A percentile compares a stretch with the other conserved stretches of the same genome.
These are phyloP conservation scores for Ganoderma lucidum DNA, from an alignment of 1,284 basidiomycete species.

Conservation along the genomic window DNA sequence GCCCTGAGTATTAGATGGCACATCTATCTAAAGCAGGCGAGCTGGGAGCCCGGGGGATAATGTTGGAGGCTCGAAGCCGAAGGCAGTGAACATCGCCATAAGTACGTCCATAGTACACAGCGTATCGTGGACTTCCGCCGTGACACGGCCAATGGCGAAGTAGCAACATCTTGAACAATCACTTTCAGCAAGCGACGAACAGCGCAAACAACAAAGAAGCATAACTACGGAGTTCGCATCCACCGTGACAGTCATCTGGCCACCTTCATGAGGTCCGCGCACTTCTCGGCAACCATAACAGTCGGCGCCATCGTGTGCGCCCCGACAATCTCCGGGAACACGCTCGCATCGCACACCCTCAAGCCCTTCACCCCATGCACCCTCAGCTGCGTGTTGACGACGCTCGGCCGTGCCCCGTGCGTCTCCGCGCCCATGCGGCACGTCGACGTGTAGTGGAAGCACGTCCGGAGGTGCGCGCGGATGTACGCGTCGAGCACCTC, in stretches of 20 bases:
- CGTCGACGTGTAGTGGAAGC: constrained; percentile 47
- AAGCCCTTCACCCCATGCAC: constrained; percentile 56
- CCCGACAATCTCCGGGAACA: constrained; percentile 48
- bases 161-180: neutral
- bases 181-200: neutral
- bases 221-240: neutral
- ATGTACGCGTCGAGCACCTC: constrained; percentile 42
- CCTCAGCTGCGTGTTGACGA: constrained; percentile 56
- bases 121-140: neutral
- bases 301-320: constrained; percentile 48
- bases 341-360: constrained; percentile 49
- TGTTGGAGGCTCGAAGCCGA: neutral
- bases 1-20: no score
- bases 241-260: neutral
- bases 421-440: constrained; percentile 49
- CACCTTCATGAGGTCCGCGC: constrained; percentile 32
- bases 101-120: neutral
- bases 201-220: neutral
- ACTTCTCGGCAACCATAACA: constrained; percentile 47
- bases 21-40: no score
- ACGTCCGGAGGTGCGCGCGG: constrained; percentile 38
- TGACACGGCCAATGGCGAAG: neutral
- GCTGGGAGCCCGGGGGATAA: neutral
- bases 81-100: neutral
- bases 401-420: constrained; percentile 43